Base-by-base conservation (phyloP, 345 rosid species). In the Ricinus communis region DNA sequence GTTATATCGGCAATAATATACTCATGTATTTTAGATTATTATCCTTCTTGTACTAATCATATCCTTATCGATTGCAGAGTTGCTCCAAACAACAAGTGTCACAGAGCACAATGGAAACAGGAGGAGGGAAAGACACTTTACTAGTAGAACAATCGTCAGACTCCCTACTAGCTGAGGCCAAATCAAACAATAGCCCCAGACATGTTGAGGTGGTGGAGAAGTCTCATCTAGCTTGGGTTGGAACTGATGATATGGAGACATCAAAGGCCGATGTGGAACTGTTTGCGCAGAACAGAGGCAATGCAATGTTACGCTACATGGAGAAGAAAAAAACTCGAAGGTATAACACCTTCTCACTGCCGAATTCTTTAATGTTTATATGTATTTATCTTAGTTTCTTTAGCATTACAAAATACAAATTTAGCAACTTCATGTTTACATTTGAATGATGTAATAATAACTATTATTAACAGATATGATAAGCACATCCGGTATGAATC, bases 291-390 rank as follows among this genome's bases (percentile, higher is more conserved):
- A 77, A 81, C 65, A 74, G 84, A 71, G 74, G 76, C 59, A 74
- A 71, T 36, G 79, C 81, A 41, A 77, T 81, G 76, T 19, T 70
- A 24, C 81, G 81, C 14, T 77, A 74, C 47, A 74, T 31, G 81
- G 85, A 79, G 76, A 82, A 82, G 85, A 82, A 76, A 68, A 82
- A 79, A 71, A 58, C 47, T 52, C 40, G 77, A 51, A 79, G 82
- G 85, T 64, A 69, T 27, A 46, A 0, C 41, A 55, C 7, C 43
- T 38, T 38, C 22, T 16, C 22, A 50, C 21, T 19, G 15, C 49
- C 1, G 11, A 6, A 5, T 15, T 16, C 1, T 19, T 15, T 49
- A 49, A 16, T 12, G 30, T 46, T 61, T n/a, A 4, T 24, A 16
- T 50, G 28, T 15, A 6, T 27, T 19, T 28, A 6, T 21, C 22